Base-by-base conservation (phyloP, 805 yeast genomes). In the Henningerozyma blattae region DNA sequence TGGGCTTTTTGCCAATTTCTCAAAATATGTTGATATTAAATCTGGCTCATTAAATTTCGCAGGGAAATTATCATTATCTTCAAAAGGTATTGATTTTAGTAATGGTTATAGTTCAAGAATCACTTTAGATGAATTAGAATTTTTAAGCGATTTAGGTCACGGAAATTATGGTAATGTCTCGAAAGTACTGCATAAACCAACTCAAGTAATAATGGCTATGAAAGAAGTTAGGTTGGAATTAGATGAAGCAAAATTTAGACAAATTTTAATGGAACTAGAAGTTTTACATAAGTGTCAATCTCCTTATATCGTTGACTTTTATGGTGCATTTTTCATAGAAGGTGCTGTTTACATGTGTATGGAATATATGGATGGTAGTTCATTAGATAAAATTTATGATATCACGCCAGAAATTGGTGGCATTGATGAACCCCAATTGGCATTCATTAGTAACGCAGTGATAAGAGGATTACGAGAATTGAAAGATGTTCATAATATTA, bases 321-420 rank as follows among this genome's bases (percentile, higher is more conserved):
- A 83, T 52, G 98, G 98, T 28, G 98, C 98, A 1, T 89, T 89
- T 52, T 91, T 89, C 52, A 85, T 85, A 22, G 98, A 91, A 59
- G 95, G 96, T 31, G 95, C 96, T 1, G 98, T 89, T 18, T 91
- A 87, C 60, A 85, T 89, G 84, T 91, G 97, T 61, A 89, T 89
- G 72, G 98, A 89, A 60, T 84, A 77, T 56, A 89, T 89, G 98
- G 93, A 85, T 56, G 96, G 95, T 31, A 95, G 95, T 0, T 84
- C 95, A 0, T 61, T 89, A 38, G 95, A 89, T 58, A 83, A 81
- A 50, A 67, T 87, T 13, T 89, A 86, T 56, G 79, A 75, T 3
- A 64, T 62, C 18, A 42, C 42, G n/a, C 45, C 44, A 3, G 48
- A 41, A 27, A 62, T 63, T n/a, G 64, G 59, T 31, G 85, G 87